Conservation (phyloP, 768 basidiomycete species). For the Suillus subaureus region DNA sequence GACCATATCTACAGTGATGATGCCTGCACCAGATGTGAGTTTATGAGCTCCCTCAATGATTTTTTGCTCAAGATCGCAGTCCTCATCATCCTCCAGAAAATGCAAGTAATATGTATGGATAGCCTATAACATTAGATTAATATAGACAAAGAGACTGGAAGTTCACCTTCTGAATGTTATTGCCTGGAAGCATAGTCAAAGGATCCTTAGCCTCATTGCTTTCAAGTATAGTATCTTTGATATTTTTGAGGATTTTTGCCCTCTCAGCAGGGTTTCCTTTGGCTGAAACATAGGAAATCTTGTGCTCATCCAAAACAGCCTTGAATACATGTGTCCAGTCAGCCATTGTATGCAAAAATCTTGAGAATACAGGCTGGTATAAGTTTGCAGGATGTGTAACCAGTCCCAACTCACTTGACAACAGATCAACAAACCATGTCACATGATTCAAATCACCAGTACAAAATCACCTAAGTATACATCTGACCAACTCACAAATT, state of each 20-base stretch:
- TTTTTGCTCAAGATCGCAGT: background rate
- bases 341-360: background rate
- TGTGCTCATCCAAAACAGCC: background rate
- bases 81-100: background rate
- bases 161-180: background rate
- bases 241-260: background rate
- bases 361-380: background rate
- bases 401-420: background rate
- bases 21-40: background rate
- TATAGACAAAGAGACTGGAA: background rate
- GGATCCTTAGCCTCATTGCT: background rate
- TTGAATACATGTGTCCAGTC: slow-evolving; percentile 1
- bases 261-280: background rate
- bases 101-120: background rate
- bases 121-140: background rate
- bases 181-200: background rate
- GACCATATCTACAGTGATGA: background rate
- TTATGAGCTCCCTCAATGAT: background rate
- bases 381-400: background rate
- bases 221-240: background rate
- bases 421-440: background rate
- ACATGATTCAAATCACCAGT: background rate
- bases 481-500: background rate
- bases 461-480: background rate
- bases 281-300: background rate